These are phyloP conservation scores for Uronychia binucleata DNA, from an alignment of 73 alveolate species.

Conservation along the genomic window DNA sequence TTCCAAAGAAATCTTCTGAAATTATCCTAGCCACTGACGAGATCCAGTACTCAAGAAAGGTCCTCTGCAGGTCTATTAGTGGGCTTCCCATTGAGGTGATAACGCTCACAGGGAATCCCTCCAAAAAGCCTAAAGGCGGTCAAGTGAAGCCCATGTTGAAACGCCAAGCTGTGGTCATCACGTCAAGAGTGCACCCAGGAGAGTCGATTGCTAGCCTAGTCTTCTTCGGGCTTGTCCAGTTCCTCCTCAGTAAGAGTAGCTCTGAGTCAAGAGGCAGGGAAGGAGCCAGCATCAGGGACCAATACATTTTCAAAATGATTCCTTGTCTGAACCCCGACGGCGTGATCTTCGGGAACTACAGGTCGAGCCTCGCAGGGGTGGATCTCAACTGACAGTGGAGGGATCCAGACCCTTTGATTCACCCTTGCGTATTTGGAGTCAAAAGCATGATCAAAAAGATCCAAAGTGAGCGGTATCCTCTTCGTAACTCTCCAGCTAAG, in stretches of 20 bases:
- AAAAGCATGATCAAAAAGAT: slow-evolving; percentile 65
- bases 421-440: slow-evolving; percentile 70
- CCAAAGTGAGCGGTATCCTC: slow-evolving; percentile 49
- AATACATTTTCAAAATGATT: slow-evolving; percentile 68
- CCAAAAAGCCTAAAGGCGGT: neutral
- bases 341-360: slow-evolving; percentile 82
- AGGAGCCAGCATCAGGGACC: slow-evolving; percentile 54
- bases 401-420: slow-evolving; percentile 76
- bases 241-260: slow-evolving; percentile 18
- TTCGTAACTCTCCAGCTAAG: neutral
- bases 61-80: slow-evolving; percentile 18
- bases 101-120: slow-evolving; percentile 2
- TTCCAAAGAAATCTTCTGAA: no score
- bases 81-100: slow-evolving; percentile 20
- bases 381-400: slow-evolving; percentile 89
- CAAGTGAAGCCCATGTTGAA: slow-evolving; percentile 17
- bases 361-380: slow-evolving; percentile 85
- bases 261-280: slow-evolving; percentile 48
- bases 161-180: slow-evolving; percentile 62
- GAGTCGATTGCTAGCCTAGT: slow-evolving; percentile 76
- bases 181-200: slow-evolving; percentile 85
- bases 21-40: neutral
- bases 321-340: slow-evolving; percentile 96
- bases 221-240: slow-evolving; percentile 57
- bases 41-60: slow-evolving; percentile 9